Percentiles rank a stretch among this genome's conserved stretches.
These are phyloP conservation scores for Pseudocercospora eumusae DNA, from an alignment of 2,329 filamentous ascomycete genomes.

Conservation along the genomic window DNA sequence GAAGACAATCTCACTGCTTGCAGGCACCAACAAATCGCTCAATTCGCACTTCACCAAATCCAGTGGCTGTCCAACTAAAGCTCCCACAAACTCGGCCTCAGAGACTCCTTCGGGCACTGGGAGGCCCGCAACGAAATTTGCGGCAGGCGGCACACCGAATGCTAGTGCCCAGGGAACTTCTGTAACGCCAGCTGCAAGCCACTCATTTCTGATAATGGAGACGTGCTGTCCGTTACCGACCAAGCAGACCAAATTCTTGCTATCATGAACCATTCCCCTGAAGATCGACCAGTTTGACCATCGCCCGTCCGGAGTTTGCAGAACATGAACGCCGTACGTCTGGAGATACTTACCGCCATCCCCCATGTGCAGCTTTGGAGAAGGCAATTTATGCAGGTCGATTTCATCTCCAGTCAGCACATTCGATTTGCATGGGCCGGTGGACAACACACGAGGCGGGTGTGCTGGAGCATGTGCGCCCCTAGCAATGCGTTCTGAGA, in stretches of 20 bases:
- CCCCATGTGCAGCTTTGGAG: constrained; percentile 46
- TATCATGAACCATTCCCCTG: constrained; percentile 52
- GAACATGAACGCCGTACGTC: constrained; percentile 53
- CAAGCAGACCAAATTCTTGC: constrained; percentile 45
- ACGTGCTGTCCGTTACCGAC: constrained; percentile 53
- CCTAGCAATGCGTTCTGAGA: too few species aligned
- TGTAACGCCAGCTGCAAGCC: constrained; percentile 46
- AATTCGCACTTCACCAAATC: constrained; percentile 57
- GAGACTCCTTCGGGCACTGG: constrained; percentile 55
- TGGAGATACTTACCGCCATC: constrained; percentile 56
- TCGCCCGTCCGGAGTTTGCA: constrained; percentile 48
- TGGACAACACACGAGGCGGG: too few species aligned
- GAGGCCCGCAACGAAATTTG: constrained; percentile 35
- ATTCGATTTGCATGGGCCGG: constrained; percentile 48
- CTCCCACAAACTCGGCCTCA: constrained; percentile 54
- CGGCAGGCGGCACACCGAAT: constrained; percentile 54
- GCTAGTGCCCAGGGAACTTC: constrained; percentile 53
- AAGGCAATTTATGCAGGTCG: constrained; percentile 43
- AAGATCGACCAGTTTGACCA: constrained; percentile 55
- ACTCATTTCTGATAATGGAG: constrained; percentile 50
- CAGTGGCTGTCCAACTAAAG: constrained; percentile 48
- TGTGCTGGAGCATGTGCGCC: too few species aligned
- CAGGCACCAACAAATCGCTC: constrained; percentile 53
- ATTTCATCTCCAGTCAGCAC: constrained; percentile 44
- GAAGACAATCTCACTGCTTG: constrained; percentile 54